Conservation (phyloP, 2,329 filamentous ascomycete species). For the Thielaviopsis euricoi region DNA sequence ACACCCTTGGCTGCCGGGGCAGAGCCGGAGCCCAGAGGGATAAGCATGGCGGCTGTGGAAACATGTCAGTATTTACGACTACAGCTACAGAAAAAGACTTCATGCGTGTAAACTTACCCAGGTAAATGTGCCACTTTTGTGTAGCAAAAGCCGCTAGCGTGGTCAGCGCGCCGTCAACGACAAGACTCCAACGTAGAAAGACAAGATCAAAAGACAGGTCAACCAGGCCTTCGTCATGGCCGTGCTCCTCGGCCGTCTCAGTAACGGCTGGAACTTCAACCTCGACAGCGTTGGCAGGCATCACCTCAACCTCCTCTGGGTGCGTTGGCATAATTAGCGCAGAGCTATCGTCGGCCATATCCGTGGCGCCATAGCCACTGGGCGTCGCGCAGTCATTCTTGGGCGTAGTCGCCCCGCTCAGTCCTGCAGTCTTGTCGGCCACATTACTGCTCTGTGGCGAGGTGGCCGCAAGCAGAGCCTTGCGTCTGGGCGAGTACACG, state of each 20-base stretch:
- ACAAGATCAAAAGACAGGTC: constrained; percentile 45
- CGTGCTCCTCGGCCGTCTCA: constrained; percentile 13
- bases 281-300: constrained; percentile 27
- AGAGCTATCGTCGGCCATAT: neutral
- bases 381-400: constrained; percentile 3
- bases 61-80: neutral
- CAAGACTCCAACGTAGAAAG: constrained; percentile 48
- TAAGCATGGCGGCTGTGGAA: constrained; percentile 39
- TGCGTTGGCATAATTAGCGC: constrained; percentile 20
- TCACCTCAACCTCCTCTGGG: constrained; percentile 26
- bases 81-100: neutral
- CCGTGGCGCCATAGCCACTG: constrained; percentile 1
- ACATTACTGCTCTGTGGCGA: neutral
- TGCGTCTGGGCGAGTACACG: constrained; percentile 5
- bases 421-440: neutral
- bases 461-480: constrained; percentile 9
- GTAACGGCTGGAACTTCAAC: constrained; percentile 22
- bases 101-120: constrained; percentile 24
- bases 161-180: constrained; percentile 49
- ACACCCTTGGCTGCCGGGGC: constrained; percentile 55
- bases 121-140: constrained; percentile 50
- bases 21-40: constrained; percentile 53
- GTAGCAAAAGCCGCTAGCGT: constrained; percentile 45
- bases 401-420: constrained; percentile 1
- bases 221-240: constrained; percentile 24